Evolutionary conservation across 768 basidiomycete species (phyloP), one percentile per base, ranked within the genome.

Genomic region (Rhizopogon vesiculosus): DNA sequence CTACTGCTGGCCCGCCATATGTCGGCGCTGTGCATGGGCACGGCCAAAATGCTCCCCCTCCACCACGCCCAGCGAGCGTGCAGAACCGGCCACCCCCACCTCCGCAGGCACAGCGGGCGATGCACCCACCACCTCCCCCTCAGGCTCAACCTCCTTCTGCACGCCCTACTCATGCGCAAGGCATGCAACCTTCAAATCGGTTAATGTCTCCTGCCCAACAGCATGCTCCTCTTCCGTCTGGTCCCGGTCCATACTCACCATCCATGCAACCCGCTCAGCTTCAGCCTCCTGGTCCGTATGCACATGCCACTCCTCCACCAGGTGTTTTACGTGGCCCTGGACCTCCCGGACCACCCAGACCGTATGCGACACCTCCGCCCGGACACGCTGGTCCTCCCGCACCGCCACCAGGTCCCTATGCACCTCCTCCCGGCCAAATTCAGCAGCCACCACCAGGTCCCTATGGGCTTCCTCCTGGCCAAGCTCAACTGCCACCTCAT

Each of bases 1-100:
- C 85, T 5, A 77, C 75, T 4, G 73, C 77, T n/a, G 72, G 73
- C 7, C 74, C 81, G 16, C 81, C 81, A 0, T 81, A 76, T 56
- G 59, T 67, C 40, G 69, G 67, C 5, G 10, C 35, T 12, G 46
- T 33, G 2, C 46, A 48, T 35, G 46, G 46, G 0, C 46, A 49
- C 29, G 46, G 73, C 10, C 76, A 78, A 51, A 54, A 42, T 42
- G 46, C 49, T 2, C 44, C 62, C 7, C 73, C 76, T 3, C 86
- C 85, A 0, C 87, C 86, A 1, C 83, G 84, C 4, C 82, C 84
- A 10, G 54, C 61, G 16, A 66, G 61, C n/a, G 61, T 56, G 19
- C 68, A 69, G 43, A 62, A 41, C 41, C 75, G 84, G n/a, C 83
- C 83, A 3, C 76, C 77, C 7, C 72, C 75, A 2, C 71, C 72